A percentile compares a stretch with the other conserved stretches of the same genome.
phyloP scores from a whole-genome alignment of 2,329 filamentous ascomycete genomes.

The Ophiostoma australiae region DNA sequence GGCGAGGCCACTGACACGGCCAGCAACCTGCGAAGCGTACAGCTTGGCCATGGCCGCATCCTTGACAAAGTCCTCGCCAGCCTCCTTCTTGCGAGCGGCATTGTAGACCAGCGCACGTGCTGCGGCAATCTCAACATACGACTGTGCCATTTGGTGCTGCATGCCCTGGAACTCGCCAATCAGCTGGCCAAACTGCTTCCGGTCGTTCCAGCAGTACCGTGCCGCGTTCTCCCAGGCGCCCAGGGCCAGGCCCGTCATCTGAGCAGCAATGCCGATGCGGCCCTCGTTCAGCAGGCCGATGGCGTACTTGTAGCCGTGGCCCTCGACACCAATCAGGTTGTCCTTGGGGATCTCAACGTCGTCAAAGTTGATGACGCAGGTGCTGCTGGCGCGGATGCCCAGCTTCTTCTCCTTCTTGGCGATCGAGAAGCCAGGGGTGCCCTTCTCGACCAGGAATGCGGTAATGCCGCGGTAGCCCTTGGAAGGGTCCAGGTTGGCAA shows the following conservation, averaged over 20 bases:
- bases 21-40: constrained; percentile 87
- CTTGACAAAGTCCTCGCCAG: constrained; percentile 87
- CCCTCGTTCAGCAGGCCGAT: constrained; percentile 93
- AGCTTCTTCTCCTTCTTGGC: constrained; percentile 99
- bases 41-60: constrained; percentile 99
- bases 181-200: constrained; percentile 89
- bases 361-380: constrained; percentile 95
- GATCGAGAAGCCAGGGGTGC: constrained; percentile 80
- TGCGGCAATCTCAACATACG: constrained; percentile 87
- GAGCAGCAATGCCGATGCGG: constrained; percentile 93
- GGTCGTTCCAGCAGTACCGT: constrained; percentile 94
- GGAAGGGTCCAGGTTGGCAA: constrained; percentile 87
- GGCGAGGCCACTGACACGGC: constrained; percentile 75
- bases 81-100: constrained; percentile 95
- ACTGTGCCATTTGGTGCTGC: constrained; percentile 97
- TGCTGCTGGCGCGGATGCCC: constrained; percentile 91
- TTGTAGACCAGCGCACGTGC: constrained; percentile 93
- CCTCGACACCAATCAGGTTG: constrained; percentile 81
- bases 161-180: constrained; percentile 98
- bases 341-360: constrained; percentile 85
- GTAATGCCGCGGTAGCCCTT: constrained; percentile 97
- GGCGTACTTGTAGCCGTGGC: constrained; percentile 96
- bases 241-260: constrained; percentile 95
- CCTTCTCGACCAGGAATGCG: constrained; percentile 92
- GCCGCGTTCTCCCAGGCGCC: constrained; percentile 95